A percentile compares a stretch with the other conserved stretches of the same genome.
Evolutionary conservation across 2,329 filamentous ascomycete species (phyloP).

Genomic region (Chrysoporthe puriensis): DNA sequence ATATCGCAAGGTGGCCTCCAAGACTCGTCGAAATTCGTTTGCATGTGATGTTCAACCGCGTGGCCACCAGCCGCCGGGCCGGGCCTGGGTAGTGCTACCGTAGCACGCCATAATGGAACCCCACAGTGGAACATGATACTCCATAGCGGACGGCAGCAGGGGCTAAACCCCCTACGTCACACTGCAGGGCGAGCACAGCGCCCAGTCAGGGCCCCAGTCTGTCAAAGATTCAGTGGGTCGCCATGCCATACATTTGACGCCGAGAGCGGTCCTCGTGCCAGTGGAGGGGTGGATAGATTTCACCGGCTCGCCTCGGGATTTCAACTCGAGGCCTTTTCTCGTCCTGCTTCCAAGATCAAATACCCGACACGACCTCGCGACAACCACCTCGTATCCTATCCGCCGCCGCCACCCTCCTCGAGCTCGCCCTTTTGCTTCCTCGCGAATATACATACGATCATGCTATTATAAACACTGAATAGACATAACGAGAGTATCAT

Average conservation of each 20-base stretch:
- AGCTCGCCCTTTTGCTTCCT: not conserved
- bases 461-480: not conserved
- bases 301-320: not conserved
- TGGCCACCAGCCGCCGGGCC: slow-evolving; percentile 28
- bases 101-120: slow-evolving; percentile 39
- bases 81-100: too few species aligned
- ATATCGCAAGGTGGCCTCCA: slow-evolving; percentile 49
- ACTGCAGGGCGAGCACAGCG: not conserved
- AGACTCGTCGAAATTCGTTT: too few species aligned
- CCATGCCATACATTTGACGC: not conserved
- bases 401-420: not conserved
- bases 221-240: slow-evolving; percentile 2
- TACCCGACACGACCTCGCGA: not conserved
- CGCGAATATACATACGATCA: not conserved
- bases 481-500: not conserved
- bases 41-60: too few species aligned
- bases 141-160: not conserved
- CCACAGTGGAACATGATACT: slow-evolving; percentile 39
- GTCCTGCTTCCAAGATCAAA: not conserved
- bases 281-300: not conserved
- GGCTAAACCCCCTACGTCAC: not conserved
- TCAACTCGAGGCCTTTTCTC: not conserved
- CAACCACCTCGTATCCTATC: not conserved
- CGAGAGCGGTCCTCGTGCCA: not conserved
- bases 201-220: not conserved